A percentile compares a stretch with the other conserved stretches of the same genome.
phyloP scores from a whole-genome alignment of 1,284 basidiomycete genomes.

The Malassezia obtusa region DNA sequence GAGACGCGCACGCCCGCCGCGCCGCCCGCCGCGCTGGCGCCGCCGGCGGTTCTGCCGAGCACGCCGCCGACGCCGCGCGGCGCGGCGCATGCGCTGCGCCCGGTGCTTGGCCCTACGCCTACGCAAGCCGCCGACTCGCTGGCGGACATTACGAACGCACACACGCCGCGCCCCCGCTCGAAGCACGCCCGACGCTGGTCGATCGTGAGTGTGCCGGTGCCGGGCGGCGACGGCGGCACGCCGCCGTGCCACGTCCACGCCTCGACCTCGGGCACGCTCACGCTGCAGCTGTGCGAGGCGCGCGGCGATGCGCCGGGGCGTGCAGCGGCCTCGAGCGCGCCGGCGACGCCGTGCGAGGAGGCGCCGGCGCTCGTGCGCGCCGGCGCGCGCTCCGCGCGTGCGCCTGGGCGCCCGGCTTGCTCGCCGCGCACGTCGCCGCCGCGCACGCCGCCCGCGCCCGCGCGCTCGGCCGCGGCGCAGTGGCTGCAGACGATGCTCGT shows the following conservation, averaged over 20 bases:
- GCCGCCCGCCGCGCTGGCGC: neutral
- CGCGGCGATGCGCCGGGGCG: too few species aligned
- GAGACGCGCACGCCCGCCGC: neutral
- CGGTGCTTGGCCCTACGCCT: neutral
- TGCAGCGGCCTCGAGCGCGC: too few species aligned
- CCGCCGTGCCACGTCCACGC: slow-evolving; percentile 6
- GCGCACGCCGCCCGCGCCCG: neutral
- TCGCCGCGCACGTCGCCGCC: neutral
- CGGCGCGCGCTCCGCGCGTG: too few species aligned
- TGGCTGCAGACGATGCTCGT: slow-evolving; percentile 12
- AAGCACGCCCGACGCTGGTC: slow-evolving; percentile 10
- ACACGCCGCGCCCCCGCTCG: neutral
- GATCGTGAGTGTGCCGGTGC: slow-evolving; percentile 2
- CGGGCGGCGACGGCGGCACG: neutral
- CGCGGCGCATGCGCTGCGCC: neutral
- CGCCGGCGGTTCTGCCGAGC: neutral
- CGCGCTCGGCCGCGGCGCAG: slow-evolving; percentile 6
- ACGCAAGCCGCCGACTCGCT: neutral
- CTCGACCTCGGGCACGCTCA: slow-evolving; percentile 1
- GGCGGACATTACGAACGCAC: neutral
- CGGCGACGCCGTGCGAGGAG: neutral
- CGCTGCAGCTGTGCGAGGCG: slow-evolving; percentile 1
- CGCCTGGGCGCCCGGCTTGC: too few species aligned
- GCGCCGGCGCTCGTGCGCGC: too few species aligned
- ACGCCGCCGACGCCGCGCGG: neutral